Evolutionary conservation across 495 filamentous ascomycete genomes (phyloP), one percentile per base, ranked within the genome.

Genomic region (Talaromyces liani): DNA sequence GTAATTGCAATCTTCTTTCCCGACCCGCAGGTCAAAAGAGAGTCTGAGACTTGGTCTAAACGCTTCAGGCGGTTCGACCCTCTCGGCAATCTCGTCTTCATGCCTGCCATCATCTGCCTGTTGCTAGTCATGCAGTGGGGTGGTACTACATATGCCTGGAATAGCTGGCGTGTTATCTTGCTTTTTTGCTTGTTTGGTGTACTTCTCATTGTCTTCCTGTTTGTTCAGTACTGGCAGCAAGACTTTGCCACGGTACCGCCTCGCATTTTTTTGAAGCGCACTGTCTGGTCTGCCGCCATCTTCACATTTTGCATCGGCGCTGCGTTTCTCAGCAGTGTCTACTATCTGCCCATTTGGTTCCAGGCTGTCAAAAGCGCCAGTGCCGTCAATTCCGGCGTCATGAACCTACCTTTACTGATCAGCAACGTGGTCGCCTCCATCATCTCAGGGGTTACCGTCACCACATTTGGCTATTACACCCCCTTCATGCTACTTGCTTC

Each of bases 401-500:
- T 69, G 63, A 75, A 67, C 39, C 65, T 75, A 6, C 69, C 72
- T 1, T 16, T 58, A 33, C 10, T 70, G 47, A 56, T 75, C 22
- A 25, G 73, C 1, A 49, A 58, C n/a, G 64, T 65, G 24, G 66
- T 72, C n/a, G 34, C 72, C 10, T 58, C 63, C 24, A 64, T 66
- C 3, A 57, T 72, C 12, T 24, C 66, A 1, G 63, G 64, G n/a
- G 72, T 71, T 12, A 27, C 29, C 16, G 61, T 72, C 2, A 68
- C 67, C 34, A 63, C 63, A 6, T 56, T 72, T 14, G 75, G 75
- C 33, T 72, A 76, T 64, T 76, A 73, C 64, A 63, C 64, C n/a
- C 88, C 88, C 0, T 85, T 85, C 68, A 85, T 90, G 73, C 74
- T 86, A 29, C 31, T 80, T 6, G 36, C 36, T 0, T 31, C 16